Evolutionary conservation across 1,284 basidiomycete genomes (phyloP).

Genomic region (Microbotryomycetes sp.): DNA sequence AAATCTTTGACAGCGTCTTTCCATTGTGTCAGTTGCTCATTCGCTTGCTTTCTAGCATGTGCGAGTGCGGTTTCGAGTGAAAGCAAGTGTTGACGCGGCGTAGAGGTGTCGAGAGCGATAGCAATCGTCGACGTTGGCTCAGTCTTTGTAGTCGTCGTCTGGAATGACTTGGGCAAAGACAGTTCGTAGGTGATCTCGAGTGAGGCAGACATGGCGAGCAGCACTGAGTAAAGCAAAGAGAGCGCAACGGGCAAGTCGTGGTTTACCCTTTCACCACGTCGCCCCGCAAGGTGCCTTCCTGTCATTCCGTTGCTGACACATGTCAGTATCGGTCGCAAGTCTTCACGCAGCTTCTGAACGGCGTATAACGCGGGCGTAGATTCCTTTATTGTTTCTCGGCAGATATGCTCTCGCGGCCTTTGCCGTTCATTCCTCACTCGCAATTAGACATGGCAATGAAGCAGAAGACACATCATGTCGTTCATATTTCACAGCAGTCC

Average conservation of each 20-base stretch:
- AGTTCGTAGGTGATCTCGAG: not conserved
- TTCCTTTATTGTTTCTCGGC: not conserved
- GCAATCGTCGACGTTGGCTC: not conserved
- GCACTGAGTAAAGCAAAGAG: too few relatives aligned
- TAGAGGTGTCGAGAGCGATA: slow-evolving; percentile 7
- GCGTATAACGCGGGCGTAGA: not conserved
- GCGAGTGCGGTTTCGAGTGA: slow-evolving; percentile 15
- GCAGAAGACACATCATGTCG: too few relatives aligned
- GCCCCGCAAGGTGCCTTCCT: not conserved
- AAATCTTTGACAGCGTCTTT: slow-evolving; percentile 17
- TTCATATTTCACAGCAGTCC: too few relatives aligned
- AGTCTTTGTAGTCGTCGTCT: not conserved
- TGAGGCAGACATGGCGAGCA: not conserved
- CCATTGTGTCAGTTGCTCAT: slow-evolving; percentile 18
- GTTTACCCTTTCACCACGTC: not conserved
- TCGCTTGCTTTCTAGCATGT: slow-evolving; percentile 6
- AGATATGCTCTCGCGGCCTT: too few relatives aligned
- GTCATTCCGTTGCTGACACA: too few relatives aligned
- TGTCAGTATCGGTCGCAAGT: not conserved
- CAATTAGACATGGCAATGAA: too few relatives aligned
- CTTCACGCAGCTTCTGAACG: not conserved
- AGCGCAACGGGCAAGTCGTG: not conserved
- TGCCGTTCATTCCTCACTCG: too few relatives aligned
- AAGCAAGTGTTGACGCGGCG: slow-evolving; percentile 7
- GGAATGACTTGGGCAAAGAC: not conserved